A percentile compares a stretch with the other conserved stretches of the same genome.
Evolutionary conservation across 2,329 filamentous ascomycete genomes (phyloP).

Genomic region (Westerdykella sp.): DNA sequence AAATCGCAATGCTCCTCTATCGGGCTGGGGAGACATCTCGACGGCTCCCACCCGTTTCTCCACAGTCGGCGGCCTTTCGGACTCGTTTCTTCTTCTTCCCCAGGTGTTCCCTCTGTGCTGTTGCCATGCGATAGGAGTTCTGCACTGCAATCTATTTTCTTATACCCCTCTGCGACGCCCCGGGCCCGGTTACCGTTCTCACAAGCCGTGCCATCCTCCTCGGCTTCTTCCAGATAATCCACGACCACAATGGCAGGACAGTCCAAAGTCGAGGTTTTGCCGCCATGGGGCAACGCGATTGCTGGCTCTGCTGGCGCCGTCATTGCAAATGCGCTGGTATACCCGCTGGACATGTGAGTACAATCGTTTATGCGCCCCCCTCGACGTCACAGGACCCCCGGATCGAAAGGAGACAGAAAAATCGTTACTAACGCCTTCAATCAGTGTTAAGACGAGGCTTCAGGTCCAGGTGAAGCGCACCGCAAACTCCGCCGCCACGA

Average conservation of each 20-base stretch:
- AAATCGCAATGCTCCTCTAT: slow-evolving; percentile 15
- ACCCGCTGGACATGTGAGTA: slow-evolving; percentile 89
- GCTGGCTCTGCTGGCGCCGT: slow-evolving; percentile 91
- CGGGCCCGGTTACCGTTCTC: slow-evolving; percentile 10
- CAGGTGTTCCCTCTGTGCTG: not conserved
- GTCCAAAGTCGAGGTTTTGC: slow-evolving; percentile 64
- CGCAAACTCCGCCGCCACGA: slow-evolving; percentile 34
- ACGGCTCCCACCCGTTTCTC: slow-evolving; percentile 6
- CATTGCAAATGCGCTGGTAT: slow-evolving; percentile 89
- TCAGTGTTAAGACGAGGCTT: slow-evolving; percentile 87
- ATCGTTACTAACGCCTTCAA: slow-evolving; percentile 5
- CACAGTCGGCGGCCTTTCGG: slow-evolving; percentile 8
- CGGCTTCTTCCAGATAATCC: not conserved
- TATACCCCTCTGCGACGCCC: slow-evolving; percentile 12
- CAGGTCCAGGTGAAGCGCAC: slow-evolving; percentile 81
- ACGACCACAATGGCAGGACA: slow-evolving; percentile 45
- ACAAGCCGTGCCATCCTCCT: not conserved
- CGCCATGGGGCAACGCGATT: slow-evolving; percentile 88
- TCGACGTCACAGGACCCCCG: slow-evolving; percentile 1
- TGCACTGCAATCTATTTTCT: slow-evolving; percentile 5
- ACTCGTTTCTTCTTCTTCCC: slow-evolving; percentile 2
- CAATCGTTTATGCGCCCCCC: not conserved
- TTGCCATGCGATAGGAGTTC: slow-evolving; percentile 21
- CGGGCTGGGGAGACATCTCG: slow-evolving; percentile 12
- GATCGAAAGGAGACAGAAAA: slow-evolving; percentile 1